A percentile compares a stretch with the other conserved stretches of the same genome.
Conservation (phyloP, 2,329 filamentous ascomycete species). For the Stenocarpella maydis region DNA sequence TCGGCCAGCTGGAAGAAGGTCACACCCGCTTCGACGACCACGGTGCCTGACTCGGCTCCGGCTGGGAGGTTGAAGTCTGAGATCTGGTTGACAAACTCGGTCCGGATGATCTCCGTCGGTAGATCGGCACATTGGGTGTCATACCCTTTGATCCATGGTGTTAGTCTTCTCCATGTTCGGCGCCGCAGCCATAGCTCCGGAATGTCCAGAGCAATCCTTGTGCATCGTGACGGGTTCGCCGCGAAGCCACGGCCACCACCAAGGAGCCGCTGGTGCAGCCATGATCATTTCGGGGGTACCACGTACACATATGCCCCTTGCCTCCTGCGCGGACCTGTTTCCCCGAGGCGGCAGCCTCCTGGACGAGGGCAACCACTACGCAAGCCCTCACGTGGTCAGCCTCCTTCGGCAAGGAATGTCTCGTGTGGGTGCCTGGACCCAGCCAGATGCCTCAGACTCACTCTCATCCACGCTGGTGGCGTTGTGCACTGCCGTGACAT, state of each 20-base stretch:
- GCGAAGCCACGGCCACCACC: background rate
- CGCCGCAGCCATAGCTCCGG: too few species aligned
- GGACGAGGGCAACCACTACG: conserved; percentile 47
- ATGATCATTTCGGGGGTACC: conserved; percentile 32
- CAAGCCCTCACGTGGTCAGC: conserved; percentile 5
- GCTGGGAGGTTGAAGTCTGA: conserved; percentile 51
- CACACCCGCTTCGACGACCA: conserved; percentile 60
- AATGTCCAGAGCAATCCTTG: too few species aligned
- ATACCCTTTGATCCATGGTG: conserved; percentile 41
- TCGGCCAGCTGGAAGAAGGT: conserved; percentile 61
- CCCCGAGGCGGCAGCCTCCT: conserved; percentile 48
- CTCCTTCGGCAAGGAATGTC: background rate
- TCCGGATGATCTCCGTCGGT: conserved; percentile 58
- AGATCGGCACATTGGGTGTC: conserved; percentile 62
- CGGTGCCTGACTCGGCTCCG: conserved; percentile 50
- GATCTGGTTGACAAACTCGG: conserved; percentile 69
- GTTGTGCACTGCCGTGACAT: conserved; percentile 54
- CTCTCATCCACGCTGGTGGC: conserved; percentile 54
- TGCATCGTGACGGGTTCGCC: background rate
- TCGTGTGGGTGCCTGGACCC: background rate
- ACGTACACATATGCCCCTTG: conserved; percentile 57
- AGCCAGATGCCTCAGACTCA: conserved; percentile 36
- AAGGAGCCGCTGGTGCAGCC: background rate
- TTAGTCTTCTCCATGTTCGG: background rate
- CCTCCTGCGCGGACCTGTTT: conserved; percentile 56